Conservation (phyloP, 2,329 filamentous ascomycete genomes). For the Trichophyton benhamiae region DNA sequence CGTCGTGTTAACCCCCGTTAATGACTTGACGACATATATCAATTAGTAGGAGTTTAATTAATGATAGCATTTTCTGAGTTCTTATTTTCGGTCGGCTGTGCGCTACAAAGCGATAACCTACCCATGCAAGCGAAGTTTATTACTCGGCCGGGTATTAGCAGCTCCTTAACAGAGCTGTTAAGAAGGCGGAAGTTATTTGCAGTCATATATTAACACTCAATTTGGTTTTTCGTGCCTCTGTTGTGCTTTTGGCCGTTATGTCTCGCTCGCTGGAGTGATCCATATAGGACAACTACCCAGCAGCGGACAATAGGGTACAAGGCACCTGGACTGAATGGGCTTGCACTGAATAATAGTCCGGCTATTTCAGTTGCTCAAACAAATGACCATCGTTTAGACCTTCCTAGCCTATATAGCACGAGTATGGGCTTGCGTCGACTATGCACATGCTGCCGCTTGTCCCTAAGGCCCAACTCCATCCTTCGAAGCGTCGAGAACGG, state of each 20-base stretch:
- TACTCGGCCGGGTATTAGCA: background rate
- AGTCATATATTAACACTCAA: background rate
- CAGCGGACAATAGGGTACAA: background rate
- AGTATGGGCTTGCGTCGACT: background rate
- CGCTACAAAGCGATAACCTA: background rate
- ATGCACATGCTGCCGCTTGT: background rate
- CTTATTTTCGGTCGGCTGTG: background rate
- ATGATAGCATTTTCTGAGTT: slow-evolving; percentile 1
- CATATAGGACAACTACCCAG: background rate
- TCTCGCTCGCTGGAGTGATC: background rate
- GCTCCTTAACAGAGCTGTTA: background rate
- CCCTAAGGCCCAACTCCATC: background rate
- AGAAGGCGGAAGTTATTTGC: background rate
- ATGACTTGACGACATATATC: slow-evolving; percentile 3
- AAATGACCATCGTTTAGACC: background rate
- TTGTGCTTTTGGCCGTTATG: background rate
- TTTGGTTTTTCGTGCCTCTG: background rate
- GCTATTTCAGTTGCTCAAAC: background rate
- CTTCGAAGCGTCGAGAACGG: background rate
- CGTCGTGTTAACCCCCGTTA: background rate
- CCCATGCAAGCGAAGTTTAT: background rate
- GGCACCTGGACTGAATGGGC: background rate
- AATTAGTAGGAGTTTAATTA: slow-evolving; percentile 4
- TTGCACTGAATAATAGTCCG: background rate
- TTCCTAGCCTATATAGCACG: background rate